Base-by-base conservation (phyloP, 2,329 filamentous ascomycete species). In the Zymoseptoria tritici region DNA sequence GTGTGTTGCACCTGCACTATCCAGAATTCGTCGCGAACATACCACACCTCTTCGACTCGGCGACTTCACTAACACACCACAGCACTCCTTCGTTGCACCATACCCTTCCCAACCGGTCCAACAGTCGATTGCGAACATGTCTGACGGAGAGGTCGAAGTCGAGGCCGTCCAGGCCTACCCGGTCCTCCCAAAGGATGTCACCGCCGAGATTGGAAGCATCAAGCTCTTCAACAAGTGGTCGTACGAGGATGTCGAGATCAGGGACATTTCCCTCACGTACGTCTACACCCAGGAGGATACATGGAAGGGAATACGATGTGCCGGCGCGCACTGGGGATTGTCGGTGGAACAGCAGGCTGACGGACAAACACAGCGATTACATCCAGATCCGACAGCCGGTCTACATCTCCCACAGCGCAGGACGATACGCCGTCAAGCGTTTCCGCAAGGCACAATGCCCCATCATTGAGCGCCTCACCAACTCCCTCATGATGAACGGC, bases 381-480 rank as follows among this genome's bases (percentile, higher is more conserved):
- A 94, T 99, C 80, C 94, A 97, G 83, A 96, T 99, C 85, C 91
- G 94, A 80, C 88, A 92, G 73, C 94, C 94, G 75, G 94, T 97
- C 85, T 99, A 97, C 85, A 87, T 97, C 82, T 91, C 94, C 79
- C 94, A 99, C 87, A 96, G 92, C 71, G 94, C 95, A 76, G 94
- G 94, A 79, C 91, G 92, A 79, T 99, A 96, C 87, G 94, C 94
- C 78, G 86, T 88, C 83, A 99, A 99, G 91, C 89, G 95, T 78
- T 99, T 99, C 91, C 90, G 94, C 85, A 99, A 99, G 89, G 94
- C 95, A 79, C 95, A 97, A 87, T 99, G 94, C 90, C 94, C 94
- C 76, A 97, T 99, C 88, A 97, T 99, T 78, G 94, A 99, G 90
- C 93, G 94, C 80, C 88, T 99, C 74, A 99, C 94, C 86, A 99